Conservation (phyloP, 768 basidiomycete genomes). For the Glaciozyma martinii region DNA sequence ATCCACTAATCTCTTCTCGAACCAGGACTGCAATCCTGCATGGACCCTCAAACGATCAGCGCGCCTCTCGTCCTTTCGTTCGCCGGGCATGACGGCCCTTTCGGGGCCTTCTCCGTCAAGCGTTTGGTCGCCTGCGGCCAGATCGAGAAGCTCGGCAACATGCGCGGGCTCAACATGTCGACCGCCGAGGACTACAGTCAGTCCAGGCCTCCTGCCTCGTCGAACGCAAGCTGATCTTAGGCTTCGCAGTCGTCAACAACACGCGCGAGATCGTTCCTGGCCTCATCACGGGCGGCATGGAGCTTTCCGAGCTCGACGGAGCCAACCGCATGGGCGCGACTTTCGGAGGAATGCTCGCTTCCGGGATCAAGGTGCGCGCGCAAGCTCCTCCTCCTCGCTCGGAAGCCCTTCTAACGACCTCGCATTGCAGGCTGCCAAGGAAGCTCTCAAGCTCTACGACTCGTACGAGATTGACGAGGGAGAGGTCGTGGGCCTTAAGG, state of each 20-base stretch:
- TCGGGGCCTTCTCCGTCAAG: slow-evolving; percentile 75
- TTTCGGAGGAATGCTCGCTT: slow-evolving; percentile 71
- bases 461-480: slow-evolving; percentile 49
- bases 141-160: slow-evolving; percentile 61
- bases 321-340: slow-evolving; percentile 68
- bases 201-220: not conserved
- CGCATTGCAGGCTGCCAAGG: slow-evolving; percentile 47
- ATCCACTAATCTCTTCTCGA: too few species aligned
- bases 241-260: slow-evolving; percentile 15
- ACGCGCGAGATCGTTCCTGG: slow-evolving; percentile 70
- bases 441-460: slow-evolving; percentile 52
- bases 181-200: slow-evolving; percentile 62
- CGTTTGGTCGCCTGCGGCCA: slow-evolving; percentile 66
- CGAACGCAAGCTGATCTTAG: not conserved
- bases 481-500: slow-evolving; percentile 46
- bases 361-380: slow-evolving; percentile 52
- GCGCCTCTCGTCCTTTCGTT: slow-evolving; percentile 63
- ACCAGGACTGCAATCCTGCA: slow-evolving; percentile 40
- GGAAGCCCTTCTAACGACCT: too few species aligned
- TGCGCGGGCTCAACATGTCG: slow-evolving; percentile 72
- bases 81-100: slow-evolving; percentile 58
- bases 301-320: slow-evolving; percentile 71
- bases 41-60: slow-evolving; percentile 69
- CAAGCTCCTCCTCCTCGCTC: too few species aligned
- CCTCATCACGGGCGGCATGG: slow-evolving; percentile 54